Evolutionary conservation across 1,284 basidiomycete genomes (phyloP).

Genomic region (Sutorius eximius): DNA sequence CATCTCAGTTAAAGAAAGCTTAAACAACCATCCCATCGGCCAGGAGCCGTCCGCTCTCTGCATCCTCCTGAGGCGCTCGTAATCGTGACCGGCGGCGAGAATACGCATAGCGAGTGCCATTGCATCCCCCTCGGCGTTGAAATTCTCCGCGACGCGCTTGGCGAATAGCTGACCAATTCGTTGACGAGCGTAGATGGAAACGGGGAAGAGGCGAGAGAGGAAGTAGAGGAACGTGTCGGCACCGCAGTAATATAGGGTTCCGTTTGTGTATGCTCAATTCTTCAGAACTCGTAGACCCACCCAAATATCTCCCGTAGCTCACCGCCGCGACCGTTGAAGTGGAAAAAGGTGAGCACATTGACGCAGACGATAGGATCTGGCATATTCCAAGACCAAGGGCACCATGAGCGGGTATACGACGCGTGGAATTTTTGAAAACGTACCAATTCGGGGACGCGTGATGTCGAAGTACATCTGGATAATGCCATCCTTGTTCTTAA

Average conservation of each 20-base stretch:
- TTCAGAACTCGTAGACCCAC: conserved; percentile 24
- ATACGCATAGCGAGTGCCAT: conserved; percentile 24
- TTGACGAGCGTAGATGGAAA: conserved; percentile 18
- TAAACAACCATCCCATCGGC: conserved; percentile 24
- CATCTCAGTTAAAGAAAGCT: not conserved
- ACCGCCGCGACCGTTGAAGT: conserved; percentile 19
- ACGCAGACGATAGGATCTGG: conserved; percentile 22
- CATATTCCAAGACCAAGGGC: not conserved
- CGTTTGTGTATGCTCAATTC: conserved; percentile 21
- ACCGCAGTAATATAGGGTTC: conserved; percentile 22
- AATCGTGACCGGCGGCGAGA: conserved; percentile 16
- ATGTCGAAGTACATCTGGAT: conserved; percentile 22
- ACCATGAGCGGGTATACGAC: too few relatives aligned
- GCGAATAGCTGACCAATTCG: conserved; percentile 18
- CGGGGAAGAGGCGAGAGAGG: conserved; percentile 19
- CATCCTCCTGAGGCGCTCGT: conserved; percentile 21
- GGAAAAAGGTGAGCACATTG: conserved; percentile 23
- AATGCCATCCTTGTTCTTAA: conserved; percentile 23
- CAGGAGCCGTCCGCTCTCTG: conserved; percentile 23
- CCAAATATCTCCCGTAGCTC: conserved; percentile 23
- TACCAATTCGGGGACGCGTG: conserved; percentile 22
- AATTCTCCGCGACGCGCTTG: conserved; percentile 18
- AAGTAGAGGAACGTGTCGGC: conserved; percentile 21
- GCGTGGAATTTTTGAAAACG: not conserved
- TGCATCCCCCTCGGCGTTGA: conserved; percentile 22